Base-by-base conservation (phyloP, 768 basidiomycete species). In the Rhodotorula graminis region DNA sequence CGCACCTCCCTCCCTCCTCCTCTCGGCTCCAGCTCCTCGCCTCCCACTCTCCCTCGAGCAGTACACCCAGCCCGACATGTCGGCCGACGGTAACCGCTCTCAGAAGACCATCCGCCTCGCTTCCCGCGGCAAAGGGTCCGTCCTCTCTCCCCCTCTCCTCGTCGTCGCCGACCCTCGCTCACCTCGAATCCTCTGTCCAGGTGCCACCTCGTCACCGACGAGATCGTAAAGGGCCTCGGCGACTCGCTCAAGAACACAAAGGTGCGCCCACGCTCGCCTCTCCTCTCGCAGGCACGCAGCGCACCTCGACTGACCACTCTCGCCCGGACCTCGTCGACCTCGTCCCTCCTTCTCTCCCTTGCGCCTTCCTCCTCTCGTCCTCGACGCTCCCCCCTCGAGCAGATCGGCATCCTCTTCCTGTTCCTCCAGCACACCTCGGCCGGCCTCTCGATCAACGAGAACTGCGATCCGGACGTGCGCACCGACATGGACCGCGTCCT, bases 401-500 rank as follows among this genome's bases (percentile, higher is more conserved):
- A 93, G 89, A 85, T 89, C 75, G 93, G 93, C 47, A 91, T 96
- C 85, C 81, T 94, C 63, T 91, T 89, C 80, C 86, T 96, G 49
- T 92, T 92, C 82, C 91, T 95, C 60, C 86, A 88, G 80, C 90
- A 93, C 81, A 90, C 90, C 10, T 89, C 88, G 52, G 89, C 89
- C 53, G 90, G 87, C 7, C 80, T 91, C 76, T 90, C 89, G 2
- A 82, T 96, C 67, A 96, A 95, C 80, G 93, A 96, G 82, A 96
- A 96, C 80, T 69, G 57, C 42, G 70, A 72, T 40, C 75, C 72
- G 56, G 71, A 65, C 64, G 71, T 76, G 0, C 64, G 73, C 8
- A 70, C 71, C 90, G 93, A 96, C 79, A 94, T 96, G 93, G 88
- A 91, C 77, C 95, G 94, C 91, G 91, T 91, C 9, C 82, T 96